Evolutionary conservation across 2,329 filamentous ascomycete genomes (phyloP).

Genomic region (Corinectria fuckeliana): DNA sequence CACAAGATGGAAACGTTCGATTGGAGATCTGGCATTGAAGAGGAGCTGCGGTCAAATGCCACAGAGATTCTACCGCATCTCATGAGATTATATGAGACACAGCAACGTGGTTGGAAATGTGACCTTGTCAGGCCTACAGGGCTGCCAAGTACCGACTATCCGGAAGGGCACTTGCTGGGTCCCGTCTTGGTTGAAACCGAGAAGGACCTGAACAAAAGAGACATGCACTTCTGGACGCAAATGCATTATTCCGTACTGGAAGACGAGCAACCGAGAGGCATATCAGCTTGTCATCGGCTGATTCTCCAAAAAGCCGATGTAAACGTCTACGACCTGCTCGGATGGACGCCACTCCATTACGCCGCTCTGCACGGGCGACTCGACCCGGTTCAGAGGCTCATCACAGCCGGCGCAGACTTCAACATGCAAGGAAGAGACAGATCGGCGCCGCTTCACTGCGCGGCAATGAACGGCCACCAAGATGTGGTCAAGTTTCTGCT

Average conservation of each 20-base stretch:
- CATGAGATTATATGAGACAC: background rate
- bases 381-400: background rate
- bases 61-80: background rate
- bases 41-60: too few species aligned
- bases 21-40: too few species aligned
- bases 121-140: background rate
- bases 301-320: conserved; percentile 8
- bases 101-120: background rate
- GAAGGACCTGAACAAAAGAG: too few species aligned
- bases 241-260: conserved; percentile 31
- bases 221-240: conserved; percentile 30
- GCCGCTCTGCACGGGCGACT: conserved; percentile 1
- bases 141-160: background rate
- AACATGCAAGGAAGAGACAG: conserved; percentile 2
- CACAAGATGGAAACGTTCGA: too few species aligned
- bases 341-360: conserved; percentile 37
- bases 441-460: conserved; percentile 3
- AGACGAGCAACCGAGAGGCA: too few species aligned
- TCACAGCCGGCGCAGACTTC: background rate
- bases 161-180: background rate
- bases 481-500: background rate
- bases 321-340: conserved; percentile 18
- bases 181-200: too few species aligned
- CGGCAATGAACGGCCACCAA: background rate
- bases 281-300: background rate